Evolutionary conservation across 2,329 filamentous ascomycete species (phyloP).

Genomic region (Stagonosporopsis chrysanthemi): DNA sequence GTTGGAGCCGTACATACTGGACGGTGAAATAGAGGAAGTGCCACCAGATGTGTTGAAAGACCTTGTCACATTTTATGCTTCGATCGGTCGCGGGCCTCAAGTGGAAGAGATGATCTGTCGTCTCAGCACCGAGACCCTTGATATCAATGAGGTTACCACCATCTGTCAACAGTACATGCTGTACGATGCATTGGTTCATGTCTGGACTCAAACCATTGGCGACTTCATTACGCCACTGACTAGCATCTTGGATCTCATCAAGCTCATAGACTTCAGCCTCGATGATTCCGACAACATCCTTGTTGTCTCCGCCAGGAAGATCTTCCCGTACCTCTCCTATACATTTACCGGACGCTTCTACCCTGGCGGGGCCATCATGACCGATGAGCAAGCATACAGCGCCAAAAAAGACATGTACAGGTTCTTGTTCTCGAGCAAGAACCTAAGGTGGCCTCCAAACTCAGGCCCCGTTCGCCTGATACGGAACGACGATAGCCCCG

Average conservation of each 20-base stretch:
- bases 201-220: conserved; percentile 89
- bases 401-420: conserved; percentile 92
- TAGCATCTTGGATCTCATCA: conserved; percentile 74
- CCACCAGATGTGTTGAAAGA: conserved; percentile 87
- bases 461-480: conserved; percentile 68
- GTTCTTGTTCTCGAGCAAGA: conserved; percentile 89
- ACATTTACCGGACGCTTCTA: conserved; percentile 90
- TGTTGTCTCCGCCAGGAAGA: conserved; percentile 79
- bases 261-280: conserved; percentile 64
- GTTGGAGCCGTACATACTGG: conserved; percentile 86
- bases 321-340: conserved; percentile 95
- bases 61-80: conserved; percentile 81
- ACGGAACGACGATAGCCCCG: conserved; percentile 59
- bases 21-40: conserved; percentile 74
- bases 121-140: conserved; percentile 87
- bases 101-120: conserved; percentile 95
- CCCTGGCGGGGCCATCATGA: conserved; percentile 79
- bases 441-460: conserved; percentile 75
- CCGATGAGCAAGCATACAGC: conserved; percentile 72
- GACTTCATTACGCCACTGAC: conserved; percentile 93
- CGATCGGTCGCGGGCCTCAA: conserved; percentile 74
- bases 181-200: conserved; percentile 94
- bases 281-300: conserved; percentile 67
- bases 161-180: conserved; percentile 91
- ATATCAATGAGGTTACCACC: conserved; percentile 89